Conservation (phyloP, 2,329 filamentous ascomycete species). For the Alternaria rosae region DNA sequence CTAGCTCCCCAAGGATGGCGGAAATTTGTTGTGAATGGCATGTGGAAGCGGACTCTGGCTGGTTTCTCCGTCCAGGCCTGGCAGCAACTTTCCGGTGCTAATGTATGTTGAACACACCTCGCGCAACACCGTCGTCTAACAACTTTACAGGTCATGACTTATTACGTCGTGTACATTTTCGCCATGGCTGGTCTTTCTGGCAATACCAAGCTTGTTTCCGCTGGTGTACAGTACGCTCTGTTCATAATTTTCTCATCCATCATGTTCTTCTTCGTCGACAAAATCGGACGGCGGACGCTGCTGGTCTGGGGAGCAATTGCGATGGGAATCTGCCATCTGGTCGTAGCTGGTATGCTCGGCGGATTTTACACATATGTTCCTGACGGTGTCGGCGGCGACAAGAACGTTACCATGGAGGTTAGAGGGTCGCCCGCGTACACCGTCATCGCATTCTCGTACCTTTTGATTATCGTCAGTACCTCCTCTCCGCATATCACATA, state of each 20-base stretch:
- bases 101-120: slow-evolving; percentile 66
- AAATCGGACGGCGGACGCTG: slow-evolving; percentile 74
- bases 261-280: slow-evolving; percentile 76
- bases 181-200: slow-evolving; percentile 72
- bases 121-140: not conserved
- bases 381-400: slow-evolving; percentile 54
- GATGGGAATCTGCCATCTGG: slow-evolving; percentile 66
- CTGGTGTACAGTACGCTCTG: slow-evolving; percentile 77
- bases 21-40: slow-evolving; percentile 74
- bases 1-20: slow-evolving; percentile 73
- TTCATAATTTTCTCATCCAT: slow-evolving; percentile 82
- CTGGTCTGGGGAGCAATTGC: slow-evolving; percentile 69
- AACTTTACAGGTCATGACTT: slow-evolving; percentile 12
- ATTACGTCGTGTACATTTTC: slow-evolving; percentile 66
- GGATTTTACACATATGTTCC: slow-evolving; percentile 37
- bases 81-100: slow-evolving; percentile 80
- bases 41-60: slow-evolving; percentile 76
- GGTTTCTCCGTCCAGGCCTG: slow-evolving; percentile 78
- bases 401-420: slow-evolving; percentile 64
- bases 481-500: not conserved
- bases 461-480: slow-evolving; percentile 66
- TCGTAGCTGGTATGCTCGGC: slow-evolving; percentile 64
- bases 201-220: slow-evolving; percentile 68
- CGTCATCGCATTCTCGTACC: slow-evolving; percentile 74
- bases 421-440: slow-evolving; percentile 52